A percentile compares a stretch with the other conserved stretches of the same genome.
Evolutionary conservation across 164 flowering plant genomes (phyloP).

Genomic region (Berberis thunbergii): DNA sequence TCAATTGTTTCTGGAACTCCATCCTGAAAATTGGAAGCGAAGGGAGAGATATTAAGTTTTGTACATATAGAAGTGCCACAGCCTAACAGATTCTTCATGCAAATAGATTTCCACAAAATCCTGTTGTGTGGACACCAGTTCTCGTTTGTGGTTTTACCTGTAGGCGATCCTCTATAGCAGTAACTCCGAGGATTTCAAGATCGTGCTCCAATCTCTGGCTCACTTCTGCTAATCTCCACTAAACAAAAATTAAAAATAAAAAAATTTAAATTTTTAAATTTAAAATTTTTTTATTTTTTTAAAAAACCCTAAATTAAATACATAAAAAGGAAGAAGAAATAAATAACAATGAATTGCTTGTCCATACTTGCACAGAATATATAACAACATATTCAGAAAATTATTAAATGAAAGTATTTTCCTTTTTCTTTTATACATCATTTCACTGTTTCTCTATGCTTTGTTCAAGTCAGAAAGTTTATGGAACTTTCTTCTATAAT

Average conservation of each 20-base stretch:
- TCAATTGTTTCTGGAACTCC: constrained; percentile 98
- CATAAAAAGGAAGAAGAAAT: no score
- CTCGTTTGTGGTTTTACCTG: constrained; percentile 41
- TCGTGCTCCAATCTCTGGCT: constrained; percentile 87
- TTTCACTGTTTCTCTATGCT: no score
- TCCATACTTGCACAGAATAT: no score
- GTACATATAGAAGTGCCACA: not conserved
- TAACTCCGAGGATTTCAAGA: constrained; percentile 85
- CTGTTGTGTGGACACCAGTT: not conserved
- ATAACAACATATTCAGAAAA: no score
- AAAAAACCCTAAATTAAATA: no score
- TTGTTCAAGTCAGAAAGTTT: no score
- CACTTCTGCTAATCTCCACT: constrained; percentile 96
- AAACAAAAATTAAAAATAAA: constrained; percentile 12
- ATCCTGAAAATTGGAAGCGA: constrained; percentile 41
- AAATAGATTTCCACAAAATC: not conserved
- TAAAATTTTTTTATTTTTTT: no score
- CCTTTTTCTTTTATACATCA: no score
- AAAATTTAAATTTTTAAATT: no score
- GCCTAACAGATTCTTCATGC: not conserved
- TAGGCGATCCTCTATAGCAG: constrained; percentile 95
- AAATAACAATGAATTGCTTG: no score
- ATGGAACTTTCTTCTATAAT: no score
- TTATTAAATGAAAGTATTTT: no score
- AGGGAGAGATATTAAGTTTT: not conserved